Evolutionary conservation across 2,329 filamentous ascomycete species (phyloP).

Genomic region (Pseudopyricularia cyperi): DNA sequence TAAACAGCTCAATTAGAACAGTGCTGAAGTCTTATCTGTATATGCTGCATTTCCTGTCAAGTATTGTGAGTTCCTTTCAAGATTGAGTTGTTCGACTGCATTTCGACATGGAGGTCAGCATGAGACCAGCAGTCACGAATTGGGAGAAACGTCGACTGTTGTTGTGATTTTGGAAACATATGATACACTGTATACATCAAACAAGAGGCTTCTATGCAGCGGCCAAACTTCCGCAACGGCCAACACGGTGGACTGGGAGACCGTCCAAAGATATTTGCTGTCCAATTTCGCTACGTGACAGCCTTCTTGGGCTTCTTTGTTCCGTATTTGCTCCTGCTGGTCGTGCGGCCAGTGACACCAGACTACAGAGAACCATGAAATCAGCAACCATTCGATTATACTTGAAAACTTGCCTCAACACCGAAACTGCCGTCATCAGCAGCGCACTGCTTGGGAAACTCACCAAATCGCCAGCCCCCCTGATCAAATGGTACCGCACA

Average conservation of each 20-base stretch:
- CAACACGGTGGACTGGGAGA: too few species aligned
- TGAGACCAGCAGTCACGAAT: too few species aligned
- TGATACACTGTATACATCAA: too few species aligned
- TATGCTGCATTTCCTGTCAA: neutral
- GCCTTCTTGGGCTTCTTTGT: slow-evolving; percentile 96
- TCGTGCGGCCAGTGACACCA: slow-evolving; percentile 74
- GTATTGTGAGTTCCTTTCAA: neutral
- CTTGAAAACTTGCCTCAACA: neutral
- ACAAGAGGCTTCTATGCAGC: too few species aligned
- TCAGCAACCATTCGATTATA: neutral
- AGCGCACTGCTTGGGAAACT: slow-evolving; percentile 20
- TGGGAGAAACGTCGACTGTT: too few species aligned
- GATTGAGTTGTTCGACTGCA: too few species aligned
- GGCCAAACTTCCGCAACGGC: too few species aligned
- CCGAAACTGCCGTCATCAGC: neutral
- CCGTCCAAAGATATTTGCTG: too few species aligned
- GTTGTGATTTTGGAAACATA: too few species aligned
- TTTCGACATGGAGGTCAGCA: too few species aligned
- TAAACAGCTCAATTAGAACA: too few species aligned
- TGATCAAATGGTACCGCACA: slow-evolving; percentile 88
- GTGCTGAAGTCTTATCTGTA: too few species aligned
- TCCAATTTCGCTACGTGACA: neutral
- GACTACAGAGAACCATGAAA: slow-evolving; percentile 41
- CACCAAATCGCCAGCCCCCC: slow-evolving; percentile 88
- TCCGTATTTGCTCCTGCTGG: slow-evolving; percentile 88